Percentiles rank a stretch among this genome's conserved stretches.
These are phyloP conservation scores for Komagataella ulmi DNA, from an alignment of 805 yeast genomes.

Conservation along the genomic window DNA sequence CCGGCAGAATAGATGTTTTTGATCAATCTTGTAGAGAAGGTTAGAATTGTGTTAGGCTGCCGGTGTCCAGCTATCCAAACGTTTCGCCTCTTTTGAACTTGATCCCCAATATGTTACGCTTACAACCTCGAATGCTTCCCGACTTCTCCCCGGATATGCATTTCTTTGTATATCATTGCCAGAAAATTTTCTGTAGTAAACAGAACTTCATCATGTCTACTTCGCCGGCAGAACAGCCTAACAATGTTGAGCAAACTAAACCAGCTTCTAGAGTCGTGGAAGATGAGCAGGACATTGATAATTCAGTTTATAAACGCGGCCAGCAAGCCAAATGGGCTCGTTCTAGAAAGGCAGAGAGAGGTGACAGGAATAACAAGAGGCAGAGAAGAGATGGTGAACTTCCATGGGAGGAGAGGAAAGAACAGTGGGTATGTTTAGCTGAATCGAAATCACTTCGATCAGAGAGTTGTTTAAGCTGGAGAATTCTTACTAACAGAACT, in stretches of 20 bases:
- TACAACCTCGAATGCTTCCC: neutral
- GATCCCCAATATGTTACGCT: neutral
- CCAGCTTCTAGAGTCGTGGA: neutral
- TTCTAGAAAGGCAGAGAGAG: slow-evolving; percentile 3
- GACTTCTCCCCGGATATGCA: neutral
- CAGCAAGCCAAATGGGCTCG: slow-evolving; percentile 3
- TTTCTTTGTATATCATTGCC: neutral
- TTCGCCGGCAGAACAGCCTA: neutral
- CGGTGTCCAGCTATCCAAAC: neutral
- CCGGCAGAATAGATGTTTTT: no score
- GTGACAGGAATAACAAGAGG: slow-evolving; percentile 2
- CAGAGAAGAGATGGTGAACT: slow-evolving; percentile 5
- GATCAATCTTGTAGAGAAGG: no score
- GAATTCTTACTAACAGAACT: slow-evolving; percentile 6
- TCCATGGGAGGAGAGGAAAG: slow-evolving; percentile 14
- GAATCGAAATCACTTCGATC: neutral
- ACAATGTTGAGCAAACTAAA: neutral
- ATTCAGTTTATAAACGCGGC: slow-evolving; percentile 1
- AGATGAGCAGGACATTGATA: neutral
- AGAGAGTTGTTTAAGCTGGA: neutral
- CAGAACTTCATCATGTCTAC: slow-evolving; percentile 1
- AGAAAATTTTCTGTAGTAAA: neutral
- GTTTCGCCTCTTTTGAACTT: neutral
- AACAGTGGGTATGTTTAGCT: slow-evolving; percentile 44
- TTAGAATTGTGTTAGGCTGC: no score